Evolutionary conservation across 257 asterid genomes (phyloP).

Genomic region (Ophiorrhiza pumila): DNA sequence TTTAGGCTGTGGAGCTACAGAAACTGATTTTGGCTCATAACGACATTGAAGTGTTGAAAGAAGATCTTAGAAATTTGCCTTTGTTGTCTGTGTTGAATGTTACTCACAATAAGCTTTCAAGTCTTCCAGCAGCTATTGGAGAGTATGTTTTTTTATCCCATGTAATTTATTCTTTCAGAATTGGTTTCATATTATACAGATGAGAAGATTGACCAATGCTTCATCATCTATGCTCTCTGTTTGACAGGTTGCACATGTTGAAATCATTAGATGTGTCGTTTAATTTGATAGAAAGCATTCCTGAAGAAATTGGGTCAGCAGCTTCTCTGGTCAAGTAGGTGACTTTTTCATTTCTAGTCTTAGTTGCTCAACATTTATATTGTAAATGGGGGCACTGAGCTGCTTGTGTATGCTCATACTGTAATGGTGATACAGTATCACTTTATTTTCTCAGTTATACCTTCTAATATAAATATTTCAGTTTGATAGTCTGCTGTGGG

Average conservation of each 20-base stretch:
- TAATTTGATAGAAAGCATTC: constrained; percentile 60
- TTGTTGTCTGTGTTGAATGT: constrained; percentile 66
- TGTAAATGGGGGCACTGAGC: not conserved
- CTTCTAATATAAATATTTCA: too few species aligned
- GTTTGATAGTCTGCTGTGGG: constrained; percentile 10
- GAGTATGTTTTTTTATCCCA: constrained; percentile 52
- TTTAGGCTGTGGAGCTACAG: constrained; percentile 90
- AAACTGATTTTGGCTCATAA: constrained; percentile 94
- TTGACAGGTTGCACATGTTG: constrained; percentile 69
- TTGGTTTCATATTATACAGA: not conserved
- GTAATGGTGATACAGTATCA: not conserved
- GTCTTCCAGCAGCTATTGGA: constrained; percentile 85
- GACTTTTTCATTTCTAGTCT: constrained; percentile 16
- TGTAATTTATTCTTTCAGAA: constrained; percentile 5
- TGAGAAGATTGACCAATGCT: not conserved
- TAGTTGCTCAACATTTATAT: not conserved
- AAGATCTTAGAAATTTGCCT: constrained; percentile 74
- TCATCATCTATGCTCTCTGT: not conserved
- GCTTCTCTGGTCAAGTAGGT: constrained; percentile 83
- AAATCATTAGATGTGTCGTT: constrained; percentile 73
- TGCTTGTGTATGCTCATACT: not conserved
- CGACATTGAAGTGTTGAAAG: constrained; percentile 66
- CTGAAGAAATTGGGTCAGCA: constrained; percentile 78
- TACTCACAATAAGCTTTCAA: constrained; percentile 75
- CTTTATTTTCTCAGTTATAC: not conserved